Percentiles rank a stretch among this genome's conserved stretches.
Evolutionary conservation across 768 basidiomycete genomes (phyloP).

Genomic region (Boletus patriciae): DNA sequence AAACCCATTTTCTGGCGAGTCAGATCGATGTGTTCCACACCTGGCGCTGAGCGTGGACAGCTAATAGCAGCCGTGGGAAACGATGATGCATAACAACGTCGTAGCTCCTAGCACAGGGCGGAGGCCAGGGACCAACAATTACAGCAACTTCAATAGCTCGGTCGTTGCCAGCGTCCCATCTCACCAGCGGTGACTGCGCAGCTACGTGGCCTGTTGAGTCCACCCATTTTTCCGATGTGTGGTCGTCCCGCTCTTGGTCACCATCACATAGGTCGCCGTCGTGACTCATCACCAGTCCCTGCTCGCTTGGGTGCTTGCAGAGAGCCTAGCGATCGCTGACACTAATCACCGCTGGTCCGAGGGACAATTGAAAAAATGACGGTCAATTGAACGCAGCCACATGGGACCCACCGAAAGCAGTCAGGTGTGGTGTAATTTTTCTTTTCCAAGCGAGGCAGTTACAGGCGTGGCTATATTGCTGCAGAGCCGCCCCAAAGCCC

Average conservation of each 20-base stretch:
- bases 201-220: background rate
- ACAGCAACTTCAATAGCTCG: background rate
- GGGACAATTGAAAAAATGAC: background rate
- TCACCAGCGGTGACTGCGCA: background rate
- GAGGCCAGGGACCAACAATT: background rate
- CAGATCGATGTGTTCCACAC: slow-evolving; percentile 17
- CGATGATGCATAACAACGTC: background rate
- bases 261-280: background rate
- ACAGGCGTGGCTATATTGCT: background rate
- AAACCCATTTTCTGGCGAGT: slow-evolving; percentile 24
- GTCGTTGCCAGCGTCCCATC: background rate
- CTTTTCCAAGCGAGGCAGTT: slow-evolving; percentile 15
- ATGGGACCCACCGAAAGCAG: slow-evolving; percentile 1
- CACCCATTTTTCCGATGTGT: background rate
- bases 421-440: slow-evolving; percentile 6
- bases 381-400: background rate
- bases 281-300: background rate
- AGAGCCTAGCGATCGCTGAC: background rate
- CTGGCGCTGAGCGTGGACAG: slow-evolving; percentile 8
- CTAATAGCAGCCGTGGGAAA: slow-evolving; percentile 27
- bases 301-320: background rate
- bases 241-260: too few relatives aligned
- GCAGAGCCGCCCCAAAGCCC: background rate
- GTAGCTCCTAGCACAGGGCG: background rate
- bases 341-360: background rate